These are phyloP conservation scores for Coemansia sp. DNA, from an alignment of 192 early-diverging fungal species.

Conservation along the genomic window DNA sequence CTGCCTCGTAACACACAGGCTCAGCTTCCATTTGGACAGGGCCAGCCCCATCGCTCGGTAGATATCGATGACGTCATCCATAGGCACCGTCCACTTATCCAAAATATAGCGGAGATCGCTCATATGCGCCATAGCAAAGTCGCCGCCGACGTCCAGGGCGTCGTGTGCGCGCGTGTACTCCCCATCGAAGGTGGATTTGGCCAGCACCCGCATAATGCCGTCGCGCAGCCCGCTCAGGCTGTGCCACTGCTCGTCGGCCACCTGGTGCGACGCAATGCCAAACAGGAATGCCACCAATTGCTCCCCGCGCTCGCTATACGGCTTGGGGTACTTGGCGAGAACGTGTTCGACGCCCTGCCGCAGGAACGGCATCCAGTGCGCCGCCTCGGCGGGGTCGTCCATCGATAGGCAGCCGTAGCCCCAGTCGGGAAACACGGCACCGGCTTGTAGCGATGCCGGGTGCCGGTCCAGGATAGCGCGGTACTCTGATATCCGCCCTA, in stretches of 20 bases:
- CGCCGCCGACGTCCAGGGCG: constrained; percentile 50
- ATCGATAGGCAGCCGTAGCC: constrained; percentile 53
- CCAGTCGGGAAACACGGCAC: constrained; percentile 52
- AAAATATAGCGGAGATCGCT: constrained; percentile 25
- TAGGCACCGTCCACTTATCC: constrained; percentile 45
- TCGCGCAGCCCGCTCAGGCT: constrained; percentile 43
- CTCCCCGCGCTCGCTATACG: constrained; percentile 26
- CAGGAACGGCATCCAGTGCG: constrained; percentile 54
- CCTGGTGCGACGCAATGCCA: constrained; percentile 50
- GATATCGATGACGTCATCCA: constrained; percentile 41
- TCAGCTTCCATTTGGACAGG: constrained; percentile 27
- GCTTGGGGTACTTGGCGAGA: constrained; percentile 14
- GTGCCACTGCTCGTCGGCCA: constrained; percentile 55
- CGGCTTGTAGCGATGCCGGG: constrained; percentile 36
- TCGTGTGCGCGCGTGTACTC: constrained; percentile 44
- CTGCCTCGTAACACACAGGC: constrained; percentile 40
- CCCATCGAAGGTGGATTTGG: constrained; percentile 45
- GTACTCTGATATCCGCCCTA: neutral
- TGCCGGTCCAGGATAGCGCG: constrained; percentile 41
- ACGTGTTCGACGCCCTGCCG: constrained; percentile 27
- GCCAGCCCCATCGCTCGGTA: constrained; percentile 33
- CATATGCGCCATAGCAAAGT: constrained; percentile 55
- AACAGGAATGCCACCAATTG: constrained; percentile 45
- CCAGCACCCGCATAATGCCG: constrained; percentile 42
- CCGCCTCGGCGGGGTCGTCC: constrained; percentile 49